Conservation (phyloP, 2,329 filamentous ascomycete genomes). For the Ceratocystis albifundus region DNA sequence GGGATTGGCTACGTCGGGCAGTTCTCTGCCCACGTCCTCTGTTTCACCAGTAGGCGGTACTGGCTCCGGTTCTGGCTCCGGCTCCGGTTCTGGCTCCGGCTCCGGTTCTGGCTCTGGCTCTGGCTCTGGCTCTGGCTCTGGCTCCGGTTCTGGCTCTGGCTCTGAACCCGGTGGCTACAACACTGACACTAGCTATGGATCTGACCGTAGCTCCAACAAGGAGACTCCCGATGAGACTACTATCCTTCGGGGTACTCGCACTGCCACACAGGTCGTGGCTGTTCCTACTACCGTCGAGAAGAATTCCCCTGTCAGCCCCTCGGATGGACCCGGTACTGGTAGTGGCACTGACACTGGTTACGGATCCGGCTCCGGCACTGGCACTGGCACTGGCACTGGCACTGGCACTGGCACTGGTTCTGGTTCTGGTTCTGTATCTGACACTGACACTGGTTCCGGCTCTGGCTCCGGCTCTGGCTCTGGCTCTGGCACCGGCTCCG, state of each 20-base stretch:
- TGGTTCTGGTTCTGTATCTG: slow-evolving; percentile 21
- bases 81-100: not conserved
- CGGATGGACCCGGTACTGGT: slow-evolving; percentile 23
- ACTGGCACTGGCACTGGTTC: slow-evolving; percentile 3
- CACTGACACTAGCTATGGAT: slow-evolving; percentile 30
- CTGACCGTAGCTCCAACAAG: slow-evolving; percentile 23
- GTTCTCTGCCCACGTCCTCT: slow-evolving; percentile 17
- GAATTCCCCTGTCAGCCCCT: slow-evolving; percentile 29
- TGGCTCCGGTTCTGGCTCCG: not conserved
- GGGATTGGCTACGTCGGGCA: not conserved
- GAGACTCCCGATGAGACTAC: slow-evolving; percentile 30
- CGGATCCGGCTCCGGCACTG: not conserved
- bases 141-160: not conserved
- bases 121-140: not conserved
- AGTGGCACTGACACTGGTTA: slow-evolving; percentile 28
- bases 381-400: not conserved
- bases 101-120: not conserved
- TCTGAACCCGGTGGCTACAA: slow-evolving; percentile 32
- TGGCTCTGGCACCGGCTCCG: not conserved
- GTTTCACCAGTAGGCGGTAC: not conserved
- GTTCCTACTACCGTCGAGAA: slow-evolving; percentile 27
- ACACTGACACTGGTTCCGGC: slow-evolving; percentile 28
- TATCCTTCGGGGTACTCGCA: slow-evolving; percentile 32
- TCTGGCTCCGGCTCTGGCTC: not conserved
- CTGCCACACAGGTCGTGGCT: slow-evolving; percentile 33